phyloP scores from a whole-genome alignment of 192 early-diverging fungal genomes.

The Linnemannia exigua region DNA sequence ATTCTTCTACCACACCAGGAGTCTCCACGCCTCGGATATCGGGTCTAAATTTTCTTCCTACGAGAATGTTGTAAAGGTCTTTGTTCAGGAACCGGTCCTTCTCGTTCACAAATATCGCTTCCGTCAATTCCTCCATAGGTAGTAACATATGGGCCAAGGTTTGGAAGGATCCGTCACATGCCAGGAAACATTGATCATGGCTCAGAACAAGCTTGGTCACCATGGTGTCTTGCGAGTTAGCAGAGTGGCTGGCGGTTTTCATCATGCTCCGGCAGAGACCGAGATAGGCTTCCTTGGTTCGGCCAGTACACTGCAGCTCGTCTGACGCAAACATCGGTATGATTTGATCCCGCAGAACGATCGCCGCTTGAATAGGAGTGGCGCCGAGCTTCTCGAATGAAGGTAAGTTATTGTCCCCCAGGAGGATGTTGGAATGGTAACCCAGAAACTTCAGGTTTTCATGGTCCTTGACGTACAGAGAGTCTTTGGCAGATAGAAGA shows the following conservation, averaged over 20 bases:
- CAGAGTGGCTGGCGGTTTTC: not conserved
- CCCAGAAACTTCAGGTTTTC: slow-evolving; percentile 7
- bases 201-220: not conserved
- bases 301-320: not conserved
- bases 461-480: not conserved
- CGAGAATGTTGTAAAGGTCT: not conserved
- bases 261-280: not conserved
- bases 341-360: not conserved
- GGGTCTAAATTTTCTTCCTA: not conserved
- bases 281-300: slow-evolving; percentile 2
- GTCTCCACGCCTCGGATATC: not conserved
- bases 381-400: slow-evolving; percentile 11
- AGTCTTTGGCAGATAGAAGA: slow-evolving; percentile 6
- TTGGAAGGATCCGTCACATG: slow-evolving; percentile 9
- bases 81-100: not conserved
- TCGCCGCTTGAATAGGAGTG: not conserved
- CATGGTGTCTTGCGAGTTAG: not conserved
- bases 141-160: not conserved
- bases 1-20: not conserved
- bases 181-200: not conserved
- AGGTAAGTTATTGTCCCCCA: not conserved
- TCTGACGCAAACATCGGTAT: slow-evolving; percentile 6
- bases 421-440: not conserved
- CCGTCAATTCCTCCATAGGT: not conserved
- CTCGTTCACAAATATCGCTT: not conserved